Evolutionary conservation across 441 rosid genomes (phyloP).

Genomic region (Erysimum cheiri): DNA sequence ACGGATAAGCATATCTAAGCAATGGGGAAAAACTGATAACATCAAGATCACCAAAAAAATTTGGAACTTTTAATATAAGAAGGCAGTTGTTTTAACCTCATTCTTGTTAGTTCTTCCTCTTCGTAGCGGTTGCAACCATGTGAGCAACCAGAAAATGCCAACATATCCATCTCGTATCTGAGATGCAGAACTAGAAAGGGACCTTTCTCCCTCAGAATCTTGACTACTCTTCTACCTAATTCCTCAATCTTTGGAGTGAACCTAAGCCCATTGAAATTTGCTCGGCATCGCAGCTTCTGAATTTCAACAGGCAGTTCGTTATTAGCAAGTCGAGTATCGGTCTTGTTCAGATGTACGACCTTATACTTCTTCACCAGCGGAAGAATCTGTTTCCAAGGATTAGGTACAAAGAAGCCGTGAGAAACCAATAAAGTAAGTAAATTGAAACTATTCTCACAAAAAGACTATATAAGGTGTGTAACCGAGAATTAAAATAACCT

Average conservation of each 20-base stretch:
- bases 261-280: constrained; percentile 65
- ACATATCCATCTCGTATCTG: constrained; percentile 81
- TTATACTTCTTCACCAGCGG: constrained; percentile 64
- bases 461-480: constrained; percentile 3
- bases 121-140: constrained; percentile 69
- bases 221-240: constrained; percentile 61
- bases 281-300: constrained; percentile 75
- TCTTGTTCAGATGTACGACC: constrained; percentile 66
- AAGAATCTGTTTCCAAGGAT: constrained; percentile 56
- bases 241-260: constrained; percentile 72
- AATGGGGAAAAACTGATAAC: not conserved
- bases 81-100: constrained; percentile 48
- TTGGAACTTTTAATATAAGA: not conserved
- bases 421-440: constrained; percentile 25
- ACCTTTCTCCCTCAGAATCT: constrained; percentile 67
- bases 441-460: constrained; percentile 2
- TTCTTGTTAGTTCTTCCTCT: constrained; percentile 65
- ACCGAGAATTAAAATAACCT: constrained; percentile 56
- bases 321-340: constrained; percentile 74
- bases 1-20: constrained; percentile 72
- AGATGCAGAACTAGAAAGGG: constrained; percentile 81
- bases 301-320: constrained; percentile 66
- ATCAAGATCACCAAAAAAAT: not conserved
- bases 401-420: constrained; percentile 17
- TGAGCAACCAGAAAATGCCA: constrained; percentile 78